A percentile compares a stretch with the other conserved stretches of the same genome.
These are phyloP conservation scores for Centaurea solstitialis DNA, from an alignment of 129 eudicot genomes.

Conservation along the genomic window DNA sequence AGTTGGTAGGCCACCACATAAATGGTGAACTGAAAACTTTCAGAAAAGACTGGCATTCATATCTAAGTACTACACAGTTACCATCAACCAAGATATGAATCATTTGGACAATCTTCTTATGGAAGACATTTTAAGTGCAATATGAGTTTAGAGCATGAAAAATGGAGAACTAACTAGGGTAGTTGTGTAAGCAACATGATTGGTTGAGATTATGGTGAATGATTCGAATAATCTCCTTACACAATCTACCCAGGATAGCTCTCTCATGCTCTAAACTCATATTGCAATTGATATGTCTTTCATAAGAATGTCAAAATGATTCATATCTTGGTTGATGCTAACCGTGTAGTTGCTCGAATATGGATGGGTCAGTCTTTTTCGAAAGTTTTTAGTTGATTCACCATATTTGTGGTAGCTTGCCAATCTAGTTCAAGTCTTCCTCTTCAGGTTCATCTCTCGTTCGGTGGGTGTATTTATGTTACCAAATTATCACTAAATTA, in stretches of 20 bases:
- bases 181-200: constrained; percentile 51
- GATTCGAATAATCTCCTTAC: constrained; percentile 25
- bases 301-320: not conserved
- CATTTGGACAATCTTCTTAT: not conserved
- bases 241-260: constrained; percentile 61
- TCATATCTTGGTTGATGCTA: not conserved
- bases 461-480: not conserved
- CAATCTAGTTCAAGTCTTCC: constrained; percentile 85
- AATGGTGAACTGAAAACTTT: constrained; percentile 72
- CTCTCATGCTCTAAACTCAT: not conserved
- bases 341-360: constrained; percentile 68
- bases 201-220: constrained; percentile 51
- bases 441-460: constrained; percentile 53
- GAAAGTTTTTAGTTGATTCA: constrained; percentile 78
- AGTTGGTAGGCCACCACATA: constrained; percentile 97
- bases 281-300: no score
- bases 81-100: not conserved
- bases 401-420: constrained; percentile 98
- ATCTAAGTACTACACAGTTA: constrained; percentile 63
- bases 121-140: not conserved
- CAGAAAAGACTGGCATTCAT: constrained; percentile 86
- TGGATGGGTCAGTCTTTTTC: constrained; percentile 91
- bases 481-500: not conserved
- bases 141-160: constrained; percentile 6
- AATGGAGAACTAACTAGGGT: constrained; percentile 50